Conservation (phyloP, 768 basidiomycete species). For the Hypholoma fasciculare region DNA sequence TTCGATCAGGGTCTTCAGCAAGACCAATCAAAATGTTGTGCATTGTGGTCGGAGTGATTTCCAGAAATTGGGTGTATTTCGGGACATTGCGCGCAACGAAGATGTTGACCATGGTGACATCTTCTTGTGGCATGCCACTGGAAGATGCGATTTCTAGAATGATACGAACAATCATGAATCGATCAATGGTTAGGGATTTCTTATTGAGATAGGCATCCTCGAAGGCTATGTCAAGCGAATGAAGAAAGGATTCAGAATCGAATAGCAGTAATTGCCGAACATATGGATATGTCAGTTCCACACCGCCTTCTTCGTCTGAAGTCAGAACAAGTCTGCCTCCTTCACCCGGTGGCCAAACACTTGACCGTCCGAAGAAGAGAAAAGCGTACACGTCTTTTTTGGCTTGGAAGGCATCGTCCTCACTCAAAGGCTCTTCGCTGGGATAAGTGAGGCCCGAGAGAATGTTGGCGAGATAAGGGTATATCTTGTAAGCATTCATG, state of each 20-base stretch:
- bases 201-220: conserved; percentile 94
- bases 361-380: conserved; percentile 80
- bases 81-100: conserved; percentile 96
- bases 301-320: conserved; percentile 68
- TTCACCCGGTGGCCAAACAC: conserved; percentile 73
- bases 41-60: conserved; percentile 64
- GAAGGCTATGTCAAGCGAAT: conserved; percentile 92
- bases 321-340: conserved; percentile 77
- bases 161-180: conserved; percentile 82
- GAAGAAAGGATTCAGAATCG: conserved; percentile 92
- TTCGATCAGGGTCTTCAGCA: conserved; percentile 69
- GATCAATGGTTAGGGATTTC: conserved; percentile 65
- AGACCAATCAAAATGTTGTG: conserved; percentile 79
- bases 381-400: conserved; percentile 78
- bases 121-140: conserved; percentile 53
- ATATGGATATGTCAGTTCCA: conserved; percentile 90
- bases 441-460: conserved; percentile 88
- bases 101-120: conserved; percentile 86
- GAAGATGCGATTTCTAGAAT: conserved; percentile 76
- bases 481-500: conserved; percentile 88
- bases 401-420: conserved; percentile 66
- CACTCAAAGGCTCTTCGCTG: conserved; percentile 68
- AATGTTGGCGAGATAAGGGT: conserved; percentile 79
- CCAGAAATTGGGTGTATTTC: conserved; percentile 89
- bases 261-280: conserved; percentile 80